A percentile compares a stretch with the other conserved stretches of the same genome.
Evolutionary conservation across 352 stramenopile genomes (phyloP).

Genomic region (Globisporangium iwayamae): DNA sequence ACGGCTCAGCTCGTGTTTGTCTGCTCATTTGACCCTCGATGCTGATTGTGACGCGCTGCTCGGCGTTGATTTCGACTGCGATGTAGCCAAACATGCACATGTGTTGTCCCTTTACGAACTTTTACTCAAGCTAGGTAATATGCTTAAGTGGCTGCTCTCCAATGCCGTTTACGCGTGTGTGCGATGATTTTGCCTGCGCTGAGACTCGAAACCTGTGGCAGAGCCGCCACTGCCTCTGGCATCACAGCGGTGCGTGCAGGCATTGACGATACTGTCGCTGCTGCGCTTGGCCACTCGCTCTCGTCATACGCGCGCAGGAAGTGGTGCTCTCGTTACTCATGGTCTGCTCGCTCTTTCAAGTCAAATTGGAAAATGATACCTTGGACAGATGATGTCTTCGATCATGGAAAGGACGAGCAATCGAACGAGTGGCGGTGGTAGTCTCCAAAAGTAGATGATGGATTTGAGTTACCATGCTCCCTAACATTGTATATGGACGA

Average conservation of each 20-base stretch:
- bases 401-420: not conserved
- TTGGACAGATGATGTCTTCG: not conserved
- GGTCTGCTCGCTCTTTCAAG: not conserved
- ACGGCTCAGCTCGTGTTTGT: too few species aligned
- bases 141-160: not conserved
- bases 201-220: too few species aligned
- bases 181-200: too few species aligned
- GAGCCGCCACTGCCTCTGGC: too few species aligned
- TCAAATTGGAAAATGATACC: not conserved
- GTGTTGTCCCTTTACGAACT: not conserved
- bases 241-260: too few species aligned
- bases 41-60: not conserved
- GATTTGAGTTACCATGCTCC: too few species aligned
- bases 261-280: too few species aligned
- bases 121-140: not conserved
- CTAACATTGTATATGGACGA: not conserved
- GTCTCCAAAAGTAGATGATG: too few species aligned
- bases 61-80: not conserved
- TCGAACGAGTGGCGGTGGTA: not conserved
- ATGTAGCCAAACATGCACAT: not conserved
- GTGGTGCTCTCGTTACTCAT: not conserved
- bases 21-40: not conserved
- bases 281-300: not conserved
- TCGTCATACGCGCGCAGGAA: not conserved
- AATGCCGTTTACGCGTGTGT: too few species aligned